Conservation (phyloP, 495 filamentous ascomycete species). For the Penicillium ucsense region DNA sequence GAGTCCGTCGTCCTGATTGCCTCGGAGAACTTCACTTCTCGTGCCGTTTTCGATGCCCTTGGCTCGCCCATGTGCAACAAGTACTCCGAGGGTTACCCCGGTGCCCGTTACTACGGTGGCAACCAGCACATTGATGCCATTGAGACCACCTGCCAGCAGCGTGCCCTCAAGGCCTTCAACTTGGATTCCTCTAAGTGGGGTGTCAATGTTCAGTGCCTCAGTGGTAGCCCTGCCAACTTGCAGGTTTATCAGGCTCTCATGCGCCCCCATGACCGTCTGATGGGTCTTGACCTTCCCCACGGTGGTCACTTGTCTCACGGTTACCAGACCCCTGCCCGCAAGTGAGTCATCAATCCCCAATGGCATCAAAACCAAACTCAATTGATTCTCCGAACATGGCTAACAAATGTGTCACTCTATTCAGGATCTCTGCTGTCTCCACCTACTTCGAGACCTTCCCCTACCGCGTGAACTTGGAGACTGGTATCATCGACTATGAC, state of each 20-base stretch:
- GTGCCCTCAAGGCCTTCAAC: slow-evolving; percentile 87
- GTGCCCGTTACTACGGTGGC: slow-evolving; percentile 97
- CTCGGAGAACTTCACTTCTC: slow-evolving; percentile 98
- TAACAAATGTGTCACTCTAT: not conserved
- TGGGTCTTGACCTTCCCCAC: slow-evolving; percentile 96
- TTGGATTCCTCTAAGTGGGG: slow-evolving; percentile 86
- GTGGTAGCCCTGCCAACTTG: slow-evolving; percentile 83
- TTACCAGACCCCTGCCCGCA: slow-evolving; percentile 87
- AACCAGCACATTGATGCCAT: slow-evolving; percentile 98
- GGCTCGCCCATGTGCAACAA: slow-evolving; percentile 99
- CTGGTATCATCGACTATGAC: slow-evolving; percentile 96
- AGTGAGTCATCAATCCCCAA: slow-evolving; percentile 46
- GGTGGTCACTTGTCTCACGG: slow-evolving; percentile 97
- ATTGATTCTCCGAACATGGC: slow-evolving; percentile 5
- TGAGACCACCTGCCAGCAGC: slow-evolving; percentile 91
- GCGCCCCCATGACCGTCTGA: slow-evolving; percentile 89
- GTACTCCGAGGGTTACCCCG: slow-evolving; percentile 98
- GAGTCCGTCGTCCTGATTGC: slow-evolving; percentile 98
- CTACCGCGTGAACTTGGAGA: slow-evolving; percentile 82
- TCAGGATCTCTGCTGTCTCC: slow-evolving; percentile 81
- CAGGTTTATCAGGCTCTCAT: slow-evolving; percentile 99
- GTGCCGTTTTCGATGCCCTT: slow-evolving; percentile 90
- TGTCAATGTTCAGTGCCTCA: slow-evolving; percentile 95
- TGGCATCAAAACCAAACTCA: not conserved
- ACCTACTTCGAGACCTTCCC: slow-evolving; percentile 95